phyloP scores from a whole-genome alignment of 441 rosid species.

The Arabidopsis hybrid region DNA sequence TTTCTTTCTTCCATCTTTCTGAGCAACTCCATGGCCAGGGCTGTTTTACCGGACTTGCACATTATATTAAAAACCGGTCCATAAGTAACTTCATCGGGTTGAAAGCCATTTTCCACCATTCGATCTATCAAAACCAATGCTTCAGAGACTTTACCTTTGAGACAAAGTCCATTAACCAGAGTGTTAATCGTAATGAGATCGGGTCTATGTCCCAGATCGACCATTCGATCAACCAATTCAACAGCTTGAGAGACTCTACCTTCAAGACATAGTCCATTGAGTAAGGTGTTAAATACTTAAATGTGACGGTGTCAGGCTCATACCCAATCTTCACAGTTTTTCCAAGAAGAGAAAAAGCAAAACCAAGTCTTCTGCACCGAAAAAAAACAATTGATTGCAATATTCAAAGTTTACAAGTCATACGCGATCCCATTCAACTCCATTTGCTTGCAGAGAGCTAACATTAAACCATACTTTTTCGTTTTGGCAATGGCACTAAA shows the following conservation, averaged over 20 bases:
- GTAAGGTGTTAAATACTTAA: background rate
- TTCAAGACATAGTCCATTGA: background rate
- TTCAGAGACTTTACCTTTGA: constrained; percentile 12
- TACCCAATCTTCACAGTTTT: constrained; percentile 3
- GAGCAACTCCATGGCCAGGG: constrained; percentile 10
- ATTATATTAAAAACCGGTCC: background rate
- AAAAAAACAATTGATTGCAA: constrained; percentile 15
- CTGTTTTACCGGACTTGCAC: background rate
- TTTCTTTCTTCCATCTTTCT: constrained; percentile 1
- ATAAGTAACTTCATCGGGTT: background rate
- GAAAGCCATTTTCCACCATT: background rate
- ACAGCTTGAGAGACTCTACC: background rate
- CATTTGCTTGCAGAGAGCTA: constrained; percentile 1
- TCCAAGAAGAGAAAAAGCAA: background rate
- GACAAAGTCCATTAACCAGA: constrained; percentile 19
- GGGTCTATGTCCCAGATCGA: background rate
- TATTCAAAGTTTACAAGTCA: background rate
- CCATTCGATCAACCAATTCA: background rate
- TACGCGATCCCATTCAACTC: background rate
- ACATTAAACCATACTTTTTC: background rate
- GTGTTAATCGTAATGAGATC: background rate
- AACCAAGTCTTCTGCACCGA: background rate
- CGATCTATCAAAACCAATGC: background rate
- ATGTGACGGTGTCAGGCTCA: background rate
- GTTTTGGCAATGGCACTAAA: background rate